These are phyloP conservation scores for Populus tomentosa DNA, from an alignment of 441 rosid genomes.

Conservation along the genomic window DNA sequence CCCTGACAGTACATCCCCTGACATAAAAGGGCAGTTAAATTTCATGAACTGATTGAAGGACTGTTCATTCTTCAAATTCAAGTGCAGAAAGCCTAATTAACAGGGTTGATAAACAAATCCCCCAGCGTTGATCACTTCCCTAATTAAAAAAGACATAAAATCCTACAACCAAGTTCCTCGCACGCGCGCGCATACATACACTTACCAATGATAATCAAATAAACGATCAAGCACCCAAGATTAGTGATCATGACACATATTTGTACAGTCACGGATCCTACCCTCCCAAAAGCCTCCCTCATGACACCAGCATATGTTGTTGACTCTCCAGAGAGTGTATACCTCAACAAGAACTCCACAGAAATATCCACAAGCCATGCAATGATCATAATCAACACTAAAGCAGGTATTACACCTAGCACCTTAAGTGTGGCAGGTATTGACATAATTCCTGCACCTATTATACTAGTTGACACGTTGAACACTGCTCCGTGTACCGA, in stretches of 20 bases:
- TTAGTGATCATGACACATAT: constrained; percentile 55
- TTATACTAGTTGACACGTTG: constrained; percentile 71
- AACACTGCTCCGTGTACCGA: constrained; percentile 72
- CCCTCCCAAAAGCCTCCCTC: constrained; percentile 63
- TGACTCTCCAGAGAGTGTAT: constrained; percentile 47
- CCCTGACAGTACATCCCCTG: constrained; percentile 81
- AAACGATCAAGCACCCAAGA: constrained; percentile 66
- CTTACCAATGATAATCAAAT: constrained; percentile 66
- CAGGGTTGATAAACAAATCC: neutral
- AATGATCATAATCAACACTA: constrained; percentile 41
- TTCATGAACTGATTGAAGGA: neutral
- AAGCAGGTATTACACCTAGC: constrained; percentile 68
- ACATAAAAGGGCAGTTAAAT: neutral
- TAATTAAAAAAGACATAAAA: neutral
- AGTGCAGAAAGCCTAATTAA: neutral
- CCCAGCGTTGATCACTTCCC: neutral
- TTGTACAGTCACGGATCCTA: constrained; percentile 53
- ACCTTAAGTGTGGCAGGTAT: constrained; percentile 79
- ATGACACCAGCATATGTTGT: constrained; percentile 68
- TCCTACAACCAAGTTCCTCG: neutral
- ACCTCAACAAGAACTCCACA: constrained; percentile 64
- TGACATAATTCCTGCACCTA: constrained; percentile 94
- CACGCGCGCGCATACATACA: neutral
- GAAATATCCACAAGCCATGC: constrained; percentile 69
- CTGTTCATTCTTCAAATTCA: neutral